These are phyloP conservation scores for Ilyonectria mors-panacis DNA, from an alignment of 2,329 filamentous ascomycete genomes.

Conservation along the genomic window DNA sequence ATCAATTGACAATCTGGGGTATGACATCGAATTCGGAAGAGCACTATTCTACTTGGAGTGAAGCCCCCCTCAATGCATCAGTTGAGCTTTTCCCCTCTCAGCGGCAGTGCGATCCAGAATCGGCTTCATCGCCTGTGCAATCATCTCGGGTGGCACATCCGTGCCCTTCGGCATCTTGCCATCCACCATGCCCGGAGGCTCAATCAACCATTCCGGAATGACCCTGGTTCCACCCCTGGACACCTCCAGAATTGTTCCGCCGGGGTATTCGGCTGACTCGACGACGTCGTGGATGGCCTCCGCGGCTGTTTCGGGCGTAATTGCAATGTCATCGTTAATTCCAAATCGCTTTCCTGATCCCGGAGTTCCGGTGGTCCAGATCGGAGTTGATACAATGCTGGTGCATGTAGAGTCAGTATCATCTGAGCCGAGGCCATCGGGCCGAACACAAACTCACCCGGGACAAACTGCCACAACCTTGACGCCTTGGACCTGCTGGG, in stretches of 20 bases:
- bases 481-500: conserved; percentile 2
- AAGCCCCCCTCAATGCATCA: neutral
- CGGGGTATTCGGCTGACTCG: conserved; percentile 5
- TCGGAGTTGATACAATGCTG: conserved; percentile 11
- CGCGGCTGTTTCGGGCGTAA: conserved; percentile 1
- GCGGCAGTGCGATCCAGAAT: conserved; percentile 13
- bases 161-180: conserved; percentile 11
- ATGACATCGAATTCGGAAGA: neutral
- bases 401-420: neutral
- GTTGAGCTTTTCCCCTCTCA: neutral
- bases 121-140: conserved; percentile 1
- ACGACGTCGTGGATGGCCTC: conserved; percentile 1
- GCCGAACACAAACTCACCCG: neutral
- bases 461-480: conserved; percentile 19
- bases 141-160: conserved; percentile 10
- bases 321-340: conserved; percentile 2
- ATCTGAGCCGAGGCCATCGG: neutral
- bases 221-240: conserved; percentile 14
- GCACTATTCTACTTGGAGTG: neutral
- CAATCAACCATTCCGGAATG: conserved; percentile 16
- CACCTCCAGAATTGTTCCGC: conserved; percentile 13
- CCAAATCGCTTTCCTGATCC: conserved; percentile 13
- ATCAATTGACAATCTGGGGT: neutral
- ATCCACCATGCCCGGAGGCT: conserved; percentile 15
- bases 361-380: conserved; percentile 18